Evolutionary conservation across 1,284 basidiomycete species (phyloP).

Genomic region (Cutaneotrichosporon arboriforme): DNA sequence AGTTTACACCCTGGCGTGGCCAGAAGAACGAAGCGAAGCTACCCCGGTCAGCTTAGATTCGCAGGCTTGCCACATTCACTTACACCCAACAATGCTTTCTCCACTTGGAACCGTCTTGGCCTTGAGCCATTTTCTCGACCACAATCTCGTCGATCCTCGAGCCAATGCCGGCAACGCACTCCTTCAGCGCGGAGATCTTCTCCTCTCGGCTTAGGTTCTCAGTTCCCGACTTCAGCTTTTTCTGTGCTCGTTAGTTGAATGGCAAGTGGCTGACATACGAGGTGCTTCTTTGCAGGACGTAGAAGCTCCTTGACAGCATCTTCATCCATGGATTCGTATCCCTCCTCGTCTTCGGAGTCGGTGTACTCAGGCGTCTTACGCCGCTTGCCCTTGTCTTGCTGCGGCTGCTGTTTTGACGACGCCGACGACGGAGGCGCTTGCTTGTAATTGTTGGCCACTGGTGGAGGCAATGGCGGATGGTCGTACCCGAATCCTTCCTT

Average conservation of each 20-base stretch:
- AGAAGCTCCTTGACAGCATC: constrained; percentile 88
- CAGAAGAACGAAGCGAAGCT: constrained; percentile 93
- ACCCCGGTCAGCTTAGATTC: constrained; percentile 1
- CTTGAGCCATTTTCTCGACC: constrained; percentile 64
- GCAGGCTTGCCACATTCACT: constrained; percentile 45
- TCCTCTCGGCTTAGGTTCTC: constrained; percentile 88
- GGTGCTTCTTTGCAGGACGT: constrained; percentile 92
- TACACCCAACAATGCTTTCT: constrained; percentile 92
- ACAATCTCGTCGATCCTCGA: constrained; percentile 83
- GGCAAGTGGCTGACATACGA: constrained; percentile 56
- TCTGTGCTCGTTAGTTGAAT: constrained; percentile 53
- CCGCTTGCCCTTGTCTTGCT: constrained; percentile 63
- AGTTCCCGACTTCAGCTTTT: constrained; percentile 87
- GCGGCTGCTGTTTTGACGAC: not conserved
- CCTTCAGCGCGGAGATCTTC: constrained; percentile 92
- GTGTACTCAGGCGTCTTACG: constrained; percentile 86
- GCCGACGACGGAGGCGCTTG: not conserved
- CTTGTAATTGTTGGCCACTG: constrained; percentile 4
- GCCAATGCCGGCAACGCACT: constrained; percentile 90
- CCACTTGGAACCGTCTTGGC: constrained; percentile 77
- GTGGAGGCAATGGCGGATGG: constrained; percentile 25
- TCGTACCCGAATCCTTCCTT: constrained; percentile 45
- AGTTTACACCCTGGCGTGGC: constrained; percentile 87
- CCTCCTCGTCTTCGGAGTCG: constrained; percentile 70
- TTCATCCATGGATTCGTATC: constrained; percentile 93